Evolutionary conservation across 495 filamentous ascomycete genomes (phyloP), one percentile per base, ranked within the genome.

Genomic region (Podospora anserina): DNA sequence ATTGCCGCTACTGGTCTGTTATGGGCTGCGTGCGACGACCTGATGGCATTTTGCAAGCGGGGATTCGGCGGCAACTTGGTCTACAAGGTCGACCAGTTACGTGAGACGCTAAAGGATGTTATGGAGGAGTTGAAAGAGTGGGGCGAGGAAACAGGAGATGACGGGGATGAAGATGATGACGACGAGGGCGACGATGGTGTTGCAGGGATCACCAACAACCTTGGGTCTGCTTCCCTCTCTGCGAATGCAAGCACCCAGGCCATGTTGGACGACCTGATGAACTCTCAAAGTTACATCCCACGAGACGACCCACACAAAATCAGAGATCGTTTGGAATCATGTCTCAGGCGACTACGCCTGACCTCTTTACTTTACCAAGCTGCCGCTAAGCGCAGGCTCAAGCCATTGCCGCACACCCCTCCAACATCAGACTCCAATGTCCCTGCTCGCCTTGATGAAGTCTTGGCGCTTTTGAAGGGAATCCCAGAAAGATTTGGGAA

Each of bases 41-140:
- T 94, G 15, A 78, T 88, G 5, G 80, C 83, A 15, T 78, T 94
- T 28, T 82, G 86, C 16, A 80, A 77, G n/a, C 79, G 88, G 16
- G 93, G 91, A 0, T 82, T 94, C 49, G 83, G 84, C 0, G 89
- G 87, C 0, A 81, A 90, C 53, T 75, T 92, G 20, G 76, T 86
- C 15, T 76, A 82, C 61, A 89, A 88, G 69, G 87, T 86, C 18
- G 87, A 90, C 72, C 81, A 89, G 68, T 91, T 88, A 71, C 81
- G 87, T 63, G 90, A 90, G 69, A 84, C 91, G 13, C 77, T 97
- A 16, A 84, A 90, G 68, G 93, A 97, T 80, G 90, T 92, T 0
- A 82, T 95, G 30, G 85, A 89, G 70, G 93, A 97, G 78, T 78
- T 97, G 69, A 91, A 92, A 68, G 90, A 92, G 71, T 97, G 93